Evolutionary conservation across 257 asterid species (phyloP).

Genomic region (Solanum raphanifolium): DNA sequence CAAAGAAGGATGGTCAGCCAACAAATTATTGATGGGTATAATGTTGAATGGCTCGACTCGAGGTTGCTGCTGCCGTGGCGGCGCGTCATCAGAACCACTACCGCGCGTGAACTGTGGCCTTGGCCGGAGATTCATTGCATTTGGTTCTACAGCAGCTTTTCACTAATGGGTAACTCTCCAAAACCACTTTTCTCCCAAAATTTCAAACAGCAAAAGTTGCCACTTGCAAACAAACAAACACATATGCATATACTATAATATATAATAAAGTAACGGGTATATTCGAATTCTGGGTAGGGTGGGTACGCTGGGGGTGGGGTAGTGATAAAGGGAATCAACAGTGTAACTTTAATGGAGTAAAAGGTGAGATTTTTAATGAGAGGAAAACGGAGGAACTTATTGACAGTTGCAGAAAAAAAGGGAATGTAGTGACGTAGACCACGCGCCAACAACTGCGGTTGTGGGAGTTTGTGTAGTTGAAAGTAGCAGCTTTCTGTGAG

Average conservation of each 20-base stretch:
- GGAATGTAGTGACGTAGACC: not conserved
- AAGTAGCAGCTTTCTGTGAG: not conserved
- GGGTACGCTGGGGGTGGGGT: not conserved
- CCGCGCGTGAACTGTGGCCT: slow-evolving; percentile 47
- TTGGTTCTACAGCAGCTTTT: not conserved
- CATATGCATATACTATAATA: not conserved
- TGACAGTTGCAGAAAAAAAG: not conserved
- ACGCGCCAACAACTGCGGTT: slow-evolving; percentile 3
- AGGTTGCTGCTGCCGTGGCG: slow-evolving; percentile 30
- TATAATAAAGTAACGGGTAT: not conserved
- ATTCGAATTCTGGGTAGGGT: not conserved
- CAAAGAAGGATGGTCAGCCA: slow-evolving; percentile 75
- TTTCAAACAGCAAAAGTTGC: not conserved
- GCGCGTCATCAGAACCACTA: slow-evolving; percentile 34
- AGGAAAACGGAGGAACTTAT: not conserved
- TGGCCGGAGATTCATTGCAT: slow-evolving; percentile 54
- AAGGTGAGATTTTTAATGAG: not conserved
- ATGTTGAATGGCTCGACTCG: slow-evolving; percentile 54
- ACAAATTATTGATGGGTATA: slow-evolving; percentile 64
- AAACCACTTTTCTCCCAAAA: not conserved
- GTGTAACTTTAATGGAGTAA: not conserved
- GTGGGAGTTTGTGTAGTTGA: not conserved
- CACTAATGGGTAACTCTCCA: slow-evolving; percentile 9
- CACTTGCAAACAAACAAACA: not conserved
- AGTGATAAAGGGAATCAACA: not conserved